phyloP scores from a whole-genome alignment of 148 eudicot genomes.

The Beta vulgaris region DNA sequence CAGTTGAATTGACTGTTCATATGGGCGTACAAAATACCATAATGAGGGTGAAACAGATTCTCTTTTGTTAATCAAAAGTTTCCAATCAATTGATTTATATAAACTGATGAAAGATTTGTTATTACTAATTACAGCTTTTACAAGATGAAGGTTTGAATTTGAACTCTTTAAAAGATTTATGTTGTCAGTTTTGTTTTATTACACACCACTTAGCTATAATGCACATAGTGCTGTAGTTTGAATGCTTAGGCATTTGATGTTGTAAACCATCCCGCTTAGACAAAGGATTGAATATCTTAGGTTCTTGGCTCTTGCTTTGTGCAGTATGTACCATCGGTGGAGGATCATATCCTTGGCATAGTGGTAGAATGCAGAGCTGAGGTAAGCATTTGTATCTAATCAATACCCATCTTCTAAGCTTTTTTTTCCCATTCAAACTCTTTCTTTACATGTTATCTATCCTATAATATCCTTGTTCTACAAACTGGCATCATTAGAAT shows the following conservation, averaged over 20 bases:
- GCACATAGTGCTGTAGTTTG: background rate
- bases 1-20: background rate
- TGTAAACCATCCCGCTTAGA: slow-evolving; percentile 11
- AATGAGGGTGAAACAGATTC: background rate
- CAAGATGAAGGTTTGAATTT: background rate
- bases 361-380: slow-evolving; percentile 83
- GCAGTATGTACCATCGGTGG: slow-evolving; percentile 84
- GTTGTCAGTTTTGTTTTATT: background rate
- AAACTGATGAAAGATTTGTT: background rate
- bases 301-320: slow-evolving; percentile 10
- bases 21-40: background rate
- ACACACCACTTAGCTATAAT: background rate
- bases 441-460: background rate
- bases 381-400: slow-evolving; percentile 43
- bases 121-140: background rate
- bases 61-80: background rate
- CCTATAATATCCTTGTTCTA: background rate
- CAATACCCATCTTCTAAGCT: background rate
- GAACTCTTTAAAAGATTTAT: background rate
- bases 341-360: slow-evolving; percentile 90
- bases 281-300: background rate
- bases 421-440: background rate
- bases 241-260: background rate
- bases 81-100: background rate
- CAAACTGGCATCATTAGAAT: background rate